Conservation (phyloP, 371 early-diverging fungal species). For the Circinella umbellata region DNA sequence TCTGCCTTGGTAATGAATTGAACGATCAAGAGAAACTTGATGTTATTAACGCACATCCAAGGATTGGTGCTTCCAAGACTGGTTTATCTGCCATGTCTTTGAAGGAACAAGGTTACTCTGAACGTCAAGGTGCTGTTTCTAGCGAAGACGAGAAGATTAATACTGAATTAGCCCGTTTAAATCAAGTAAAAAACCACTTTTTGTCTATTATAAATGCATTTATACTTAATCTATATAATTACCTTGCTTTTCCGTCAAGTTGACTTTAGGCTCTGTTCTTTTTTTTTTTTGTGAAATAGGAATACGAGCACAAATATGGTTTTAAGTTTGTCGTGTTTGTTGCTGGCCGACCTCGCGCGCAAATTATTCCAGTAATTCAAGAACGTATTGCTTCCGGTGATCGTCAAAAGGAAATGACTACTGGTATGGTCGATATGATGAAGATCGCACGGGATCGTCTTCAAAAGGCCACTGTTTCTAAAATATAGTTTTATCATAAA, state of each 20-base stretch:
- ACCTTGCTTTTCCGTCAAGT: too few species aligned
- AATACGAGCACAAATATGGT: constrained; percentile 84
- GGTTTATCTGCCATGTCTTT: constrained; percentile 75
- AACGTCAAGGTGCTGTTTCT: constrained; percentile 25
- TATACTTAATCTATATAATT: too few species aligned
- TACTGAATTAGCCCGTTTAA: constrained; percentile 53
- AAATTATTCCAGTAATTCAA: constrained; percentile 76
- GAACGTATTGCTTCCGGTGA: constrained; percentile 60
- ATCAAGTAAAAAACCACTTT: constrained; percentile 54
- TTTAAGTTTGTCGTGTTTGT: constrained; percentile 94
- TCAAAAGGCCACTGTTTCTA: constrained; percentile 47
- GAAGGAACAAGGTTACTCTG: constrained; percentile 76
- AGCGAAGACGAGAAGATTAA: constrained; percentile 43
- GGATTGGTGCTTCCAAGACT: constrained; percentile 80
- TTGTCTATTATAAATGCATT: constrained; percentile 1
- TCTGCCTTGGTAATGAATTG: constrained; percentile 57
- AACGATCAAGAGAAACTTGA: constrained; percentile 66
- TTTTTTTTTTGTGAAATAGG: constrained; percentile 18
- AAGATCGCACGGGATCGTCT: constrained; percentile 79
- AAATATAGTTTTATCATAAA: constrained; percentile 5
- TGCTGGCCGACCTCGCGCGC: constrained; percentile 72
- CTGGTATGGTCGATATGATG: constrained; percentile 76
- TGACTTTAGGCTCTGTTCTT: not conserved
- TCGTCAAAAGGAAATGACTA: constrained; percentile 60
- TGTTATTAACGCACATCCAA: constrained; percentile 87